Evolutionary conservation across 2,329 filamentous ascomycete genomes (phyloP), one percentile per base, ranked within the genome.

Genomic region (Ceratocystis albifundus): DNA sequence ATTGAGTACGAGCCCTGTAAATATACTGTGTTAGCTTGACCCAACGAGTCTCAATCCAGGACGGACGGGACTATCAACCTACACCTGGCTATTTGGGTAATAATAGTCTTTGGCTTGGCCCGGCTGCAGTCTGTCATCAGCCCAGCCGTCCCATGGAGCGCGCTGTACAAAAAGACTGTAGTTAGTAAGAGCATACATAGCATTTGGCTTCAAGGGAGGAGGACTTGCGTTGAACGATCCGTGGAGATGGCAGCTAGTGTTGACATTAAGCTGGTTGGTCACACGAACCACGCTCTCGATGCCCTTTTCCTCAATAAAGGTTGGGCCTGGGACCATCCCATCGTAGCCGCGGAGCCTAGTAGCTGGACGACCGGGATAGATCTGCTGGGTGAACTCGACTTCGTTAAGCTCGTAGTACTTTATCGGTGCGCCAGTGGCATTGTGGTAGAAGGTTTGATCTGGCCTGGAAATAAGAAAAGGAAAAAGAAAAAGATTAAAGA

Each of bases 101-200:
- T 84, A 85, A 71, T 85, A 84, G 68, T 85, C 83, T 71, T 85
- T 84, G 73, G 79, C 83, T 70, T 84, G 74, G 0, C 80, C 80
- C 0, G 78, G 77, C 0, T 73, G 61, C 0, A 80, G 79, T n/a
- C 76, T 74, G 68, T 84, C 82, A 59, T 78, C 77, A 1, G 81
- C 81, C 80, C 80, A 84, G 0, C 81, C 81, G 68, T 81, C 70
- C 44, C 69, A 71, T 1, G 76, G 76, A 8, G 77, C 74, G 8
- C 76, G 73, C 68, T 70, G 41, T 2, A 50, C 15, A 1, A 1
- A 3, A 5, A 36, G 15, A 4, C 17, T n/a, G n/a, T 17, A 5
- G 61, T 57, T 41, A 62, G 46, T 32, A 36, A 50, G 22, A 50
- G 36, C 3, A n/a, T 41, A 62, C 3, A n/a, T 41, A 62, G 10